A percentile compares a stretch with the other conserved stretches of the same genome.
Evolutionary conservation across 768 basidiomycete species (phyloP).

Genomic region (Leccinum obscurum): DNA sequence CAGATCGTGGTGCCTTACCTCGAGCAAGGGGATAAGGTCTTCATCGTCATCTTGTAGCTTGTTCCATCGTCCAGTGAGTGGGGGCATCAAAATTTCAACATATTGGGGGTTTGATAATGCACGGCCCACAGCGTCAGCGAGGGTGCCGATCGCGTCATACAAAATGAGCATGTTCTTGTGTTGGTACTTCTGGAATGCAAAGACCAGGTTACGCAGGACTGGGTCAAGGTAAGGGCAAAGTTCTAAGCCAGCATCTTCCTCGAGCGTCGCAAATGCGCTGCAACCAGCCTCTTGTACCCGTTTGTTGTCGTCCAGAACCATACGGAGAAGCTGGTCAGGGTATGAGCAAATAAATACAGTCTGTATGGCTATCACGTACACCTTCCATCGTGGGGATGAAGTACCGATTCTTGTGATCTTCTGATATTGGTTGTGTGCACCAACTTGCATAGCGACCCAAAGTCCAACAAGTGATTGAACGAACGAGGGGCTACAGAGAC

Average conservation of each 20-base stretch:
- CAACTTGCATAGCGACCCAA: conserved; percentile 98
- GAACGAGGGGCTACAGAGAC: conserved; percentile 77
- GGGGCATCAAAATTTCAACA: conserved; percentile 96
- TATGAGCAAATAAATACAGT: conserved; percentile 1
- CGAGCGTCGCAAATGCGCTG: conserved; percentile 96
- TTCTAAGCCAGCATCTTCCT: conserved; percentile 92
- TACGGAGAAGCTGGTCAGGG: conserved; percentile 78
- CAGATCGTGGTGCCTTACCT: conserved; percentile 55
- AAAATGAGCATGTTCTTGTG: conserved; percentile 99
- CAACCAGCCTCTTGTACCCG: conserved; percentile 99
- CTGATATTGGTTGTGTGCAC: conserved; percentile 83
- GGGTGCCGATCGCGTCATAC: conserved; percentile 97
- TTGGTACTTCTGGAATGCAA: conserved; percentile 97
- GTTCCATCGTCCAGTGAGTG: conserved; percentile 87
- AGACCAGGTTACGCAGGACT: conserved; percentile 90
- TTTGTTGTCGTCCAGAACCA: conserved; percentile 98
- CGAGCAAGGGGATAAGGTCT: conserved; percentile 90
- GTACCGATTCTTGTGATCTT: conserved; percentile 85
- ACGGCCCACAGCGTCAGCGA: conserved; percentile 93
- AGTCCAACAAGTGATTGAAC: conserved; percentile 99
- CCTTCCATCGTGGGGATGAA: conserved; percentile 99
- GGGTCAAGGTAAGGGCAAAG: conserved; percentile 94
- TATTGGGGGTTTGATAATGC: conserved; percentile 83
- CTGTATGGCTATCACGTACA: conserved; percentile 48
- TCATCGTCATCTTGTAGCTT: conserved; percentile 88